Evolutionary conservation across 2,329 filamentous ascomycete species (phyloP), one percentile per base, ranked within the genome.

Genomic region (Pyrenophora seminiperda): DNA sequence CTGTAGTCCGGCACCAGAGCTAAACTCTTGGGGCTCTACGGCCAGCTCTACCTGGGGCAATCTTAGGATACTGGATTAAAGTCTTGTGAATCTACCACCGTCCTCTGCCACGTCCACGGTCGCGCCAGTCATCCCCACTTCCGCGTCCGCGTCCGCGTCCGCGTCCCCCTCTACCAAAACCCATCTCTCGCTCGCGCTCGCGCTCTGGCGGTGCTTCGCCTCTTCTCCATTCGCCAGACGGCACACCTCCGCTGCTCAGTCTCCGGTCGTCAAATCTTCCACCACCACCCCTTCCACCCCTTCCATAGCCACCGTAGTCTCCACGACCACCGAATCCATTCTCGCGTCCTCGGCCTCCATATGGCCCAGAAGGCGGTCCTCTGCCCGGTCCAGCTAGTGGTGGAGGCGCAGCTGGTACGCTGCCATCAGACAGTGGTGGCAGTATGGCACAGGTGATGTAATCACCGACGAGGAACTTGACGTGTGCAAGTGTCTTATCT

Each of bases 381-480:
- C 66, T 50, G 14, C 57, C 57, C 15, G 62, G 57, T 2, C 61
- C 68, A 27, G 60, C 59, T 15, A 79, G 76, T 20, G 79, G 77
- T 17, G 76, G 76, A 10, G 81, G 77, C n/a, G 77, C 63, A 30
- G 88, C 84, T 34, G 86, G 86, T 31, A 95, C 85, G 24, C 83
- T 83, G 0, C 91, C 91, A 68, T 93, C 88, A 24, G 83, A 77
- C 19, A 89, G 76, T 1, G 90, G 90, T 33, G 90, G 86, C 47
- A 93, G 77, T 52, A 96, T 86, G 4, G 90, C 89, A 70, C 90
- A 93, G 50, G 88, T 87, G 32, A 97, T 81, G 67, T 89, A 96
- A 73, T 97, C 93, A 0, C 93, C 93, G 55, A 94, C 88, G 9
- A 96, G 88, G 65, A 96, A 96, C 17, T 87, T 83, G 27, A 83